These are phyloP conservation scores for Eimeria acervulina DNA, from an alignment of 169 alveolate genomes.

Conservation along the genomic window DNA sequence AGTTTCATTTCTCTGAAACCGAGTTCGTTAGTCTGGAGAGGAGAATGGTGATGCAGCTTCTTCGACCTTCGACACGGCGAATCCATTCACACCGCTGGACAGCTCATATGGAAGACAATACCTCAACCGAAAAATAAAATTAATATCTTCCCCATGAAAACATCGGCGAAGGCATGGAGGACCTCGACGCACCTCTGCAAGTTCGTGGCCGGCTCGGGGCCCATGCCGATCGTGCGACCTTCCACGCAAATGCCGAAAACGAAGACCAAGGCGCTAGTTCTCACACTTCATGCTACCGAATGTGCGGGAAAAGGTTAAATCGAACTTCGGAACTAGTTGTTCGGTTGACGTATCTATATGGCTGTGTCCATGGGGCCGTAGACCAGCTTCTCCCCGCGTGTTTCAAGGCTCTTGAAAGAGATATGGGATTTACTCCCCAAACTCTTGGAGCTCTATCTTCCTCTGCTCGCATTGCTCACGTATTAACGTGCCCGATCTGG, in stretches of 20 bases:
- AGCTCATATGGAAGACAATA: neutral
- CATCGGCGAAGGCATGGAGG: conserved; percentile 27
- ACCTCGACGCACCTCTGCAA: neutral
- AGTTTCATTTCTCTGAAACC: conserved; percentile 12
- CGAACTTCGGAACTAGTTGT: conserved; percentile 15
- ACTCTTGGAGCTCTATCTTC: conserved; percentile 89
- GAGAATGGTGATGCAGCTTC: conserved; percentile 21
- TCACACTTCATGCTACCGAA: neutral
- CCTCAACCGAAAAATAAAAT: neutral
- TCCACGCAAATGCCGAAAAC: neutral
- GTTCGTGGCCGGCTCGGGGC: conserved; percentile 25
- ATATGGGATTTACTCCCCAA: conserved; percentile 91
- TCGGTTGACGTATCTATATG: conserved; percentile 76
- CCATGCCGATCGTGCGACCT: neutral
- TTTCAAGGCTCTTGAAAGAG: conserved; percentile 93
- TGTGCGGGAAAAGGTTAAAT: conserved; percentile 32
- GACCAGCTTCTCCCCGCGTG: conserved; percentile 93
- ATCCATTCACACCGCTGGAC: neutral
- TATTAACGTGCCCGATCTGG: conserved; percentile 93
- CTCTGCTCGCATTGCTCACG: conserved; percentile 90
- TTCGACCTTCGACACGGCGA: neutral
- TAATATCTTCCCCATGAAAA: neutral
- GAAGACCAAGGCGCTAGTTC: neutral
- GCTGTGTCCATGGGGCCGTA: conserved; percentile 91
- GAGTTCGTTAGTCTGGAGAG: neutral